Percentiles rank a stretch among this genome's conserved stretches.
phyloP scores from a whole-genome alignment of 495 filamentous ascomycete species.

The Letharia lupina region DNA sequence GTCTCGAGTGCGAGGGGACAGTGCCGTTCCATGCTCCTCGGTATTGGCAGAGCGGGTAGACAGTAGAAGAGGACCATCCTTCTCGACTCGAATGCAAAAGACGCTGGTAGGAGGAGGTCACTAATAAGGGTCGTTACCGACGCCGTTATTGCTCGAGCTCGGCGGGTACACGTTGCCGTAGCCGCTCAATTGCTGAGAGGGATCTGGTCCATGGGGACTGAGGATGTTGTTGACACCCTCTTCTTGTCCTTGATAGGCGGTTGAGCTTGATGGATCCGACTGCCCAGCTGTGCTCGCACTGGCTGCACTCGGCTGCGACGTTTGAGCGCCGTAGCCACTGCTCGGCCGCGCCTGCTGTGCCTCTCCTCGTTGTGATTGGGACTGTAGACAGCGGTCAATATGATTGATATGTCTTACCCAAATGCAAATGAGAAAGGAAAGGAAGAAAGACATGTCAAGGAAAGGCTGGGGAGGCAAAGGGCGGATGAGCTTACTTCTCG shows the following conservation, averaged over 20 bases:
- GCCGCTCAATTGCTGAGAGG: constrained; percentile 47
- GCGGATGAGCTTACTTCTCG: constrained; percentile 67
- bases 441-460: background rate
- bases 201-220: constrained; percentile 49
- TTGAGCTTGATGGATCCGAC: constrained; percentile 32
- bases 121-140: constrained; percentile 48
- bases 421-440: background rate
- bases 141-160: constrained; percentile 58
- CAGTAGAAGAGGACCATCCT: constrained; percentile 1
- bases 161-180: constrained; percentile 56
- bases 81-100: constrained; percentile 45
- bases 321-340: constrained; percentile 49
- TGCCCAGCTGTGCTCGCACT: constrained; percentile 41
- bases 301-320: constrained; percentile 34
- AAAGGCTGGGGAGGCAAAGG: constrained; percentile 27
- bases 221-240: constrained; percentile 52
- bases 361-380: constrained; percentile 68
- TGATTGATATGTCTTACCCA: constrained; percentile 7
- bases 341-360: constrained; percentile 62
- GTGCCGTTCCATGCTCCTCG: background rate
- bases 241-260: constrained; percentile 46
- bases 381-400: constrained; percentile 44
- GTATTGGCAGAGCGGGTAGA: constrained; percentile 1
- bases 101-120: constrained; percentile 65
- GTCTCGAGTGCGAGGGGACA: constrained; percentile 5